Conservation (phyloP, 768 basidiomycete genomes). For the Tylopilus intermedius region DNA sequence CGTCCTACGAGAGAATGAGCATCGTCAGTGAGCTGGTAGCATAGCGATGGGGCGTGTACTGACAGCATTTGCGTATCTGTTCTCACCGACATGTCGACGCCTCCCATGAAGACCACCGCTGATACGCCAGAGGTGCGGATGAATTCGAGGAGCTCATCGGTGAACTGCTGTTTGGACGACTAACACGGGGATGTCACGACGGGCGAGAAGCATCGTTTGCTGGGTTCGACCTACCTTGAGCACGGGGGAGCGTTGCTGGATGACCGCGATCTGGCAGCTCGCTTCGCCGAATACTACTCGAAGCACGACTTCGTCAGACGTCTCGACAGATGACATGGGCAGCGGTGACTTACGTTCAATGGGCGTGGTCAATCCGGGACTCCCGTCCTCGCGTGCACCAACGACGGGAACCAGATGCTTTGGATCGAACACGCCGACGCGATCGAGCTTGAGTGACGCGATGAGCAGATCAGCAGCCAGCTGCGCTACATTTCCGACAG, state of each 20-base stretch:
- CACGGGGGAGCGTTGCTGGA: conserved; percentile 78
- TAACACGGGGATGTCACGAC: conserved; percentile 28
- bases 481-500: conserved; percentile 78
- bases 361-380: conserved; percentile 62
- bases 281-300: conserved; percentile 58
- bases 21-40: conserved; percentile 3
- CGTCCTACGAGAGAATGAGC: conserved; percentile 38
- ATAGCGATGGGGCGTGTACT: conserved; percentile 20
- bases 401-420: conserved; percentile 64
- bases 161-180: conserved; percentile 67
- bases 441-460: conserved; percentile 53
- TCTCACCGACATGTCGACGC: conserved; percentile 69
- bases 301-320: background rate
- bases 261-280: conserved; percentile 46
- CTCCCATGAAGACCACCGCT: conserved; percentile 61
- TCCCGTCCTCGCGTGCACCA: conserved; percentile 62
- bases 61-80: conserved; percentile 78
- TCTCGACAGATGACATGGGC: background rate
- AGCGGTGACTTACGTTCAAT: conserved; percentile 55
- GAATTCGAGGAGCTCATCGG: conserved; percentile 53
- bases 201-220: background rate
- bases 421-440: conserved; percentile 61
- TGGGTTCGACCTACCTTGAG: conserved; percentile 50
- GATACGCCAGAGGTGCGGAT: conserved; percentile 45
- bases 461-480: conserved; percentile 73